Conservation (phyloP, 805 yeast species). For the Starmerella scarabaei region DNA sequence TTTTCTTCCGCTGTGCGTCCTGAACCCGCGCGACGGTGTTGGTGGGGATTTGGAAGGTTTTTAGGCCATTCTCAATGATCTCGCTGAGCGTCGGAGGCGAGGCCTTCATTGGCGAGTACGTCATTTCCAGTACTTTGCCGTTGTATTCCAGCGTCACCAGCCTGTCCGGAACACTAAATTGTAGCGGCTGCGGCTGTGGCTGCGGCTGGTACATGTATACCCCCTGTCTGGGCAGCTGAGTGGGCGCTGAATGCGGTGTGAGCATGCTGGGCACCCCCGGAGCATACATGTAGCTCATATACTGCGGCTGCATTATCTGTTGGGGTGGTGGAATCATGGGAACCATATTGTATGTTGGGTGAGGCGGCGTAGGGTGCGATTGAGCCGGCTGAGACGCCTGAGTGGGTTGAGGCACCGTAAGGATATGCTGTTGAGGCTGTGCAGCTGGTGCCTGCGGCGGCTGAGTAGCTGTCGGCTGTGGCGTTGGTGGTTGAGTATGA, state of each 20-base stretch:
- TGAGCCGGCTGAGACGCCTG: no score
- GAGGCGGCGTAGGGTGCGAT: no score
- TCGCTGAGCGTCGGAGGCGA: slow-evolving; percentile 75
- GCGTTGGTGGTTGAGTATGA: no score
- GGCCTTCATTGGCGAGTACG: slow-evolving; percentile 47
- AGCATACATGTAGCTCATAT: background rate
- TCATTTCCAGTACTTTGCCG: slow-evolving; percentile 39
- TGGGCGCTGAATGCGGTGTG: background rate
- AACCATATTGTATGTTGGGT: no score
- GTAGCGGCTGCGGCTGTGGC: background rate
- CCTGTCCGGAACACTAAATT: slow-evolving; percentile 16
- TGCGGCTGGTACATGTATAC: background rate
- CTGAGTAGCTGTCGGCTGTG: no score
- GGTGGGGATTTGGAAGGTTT: slow-evolving; percentile 48
- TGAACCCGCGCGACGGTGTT: slow-evolving; percentile 29
- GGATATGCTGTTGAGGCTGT: no score
- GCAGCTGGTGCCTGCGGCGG: no score
- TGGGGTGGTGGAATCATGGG: no score
- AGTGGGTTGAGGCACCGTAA: no score
- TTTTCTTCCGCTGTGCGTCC: slow-evolving; percentile 23
- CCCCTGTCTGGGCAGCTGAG: background rate
- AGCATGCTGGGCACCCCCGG: background rate
- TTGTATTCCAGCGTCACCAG: slow-evolving; percentile 26
- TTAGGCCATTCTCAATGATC: slow-evolving; percentile 61
- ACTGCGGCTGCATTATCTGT: background rate